Conservation (phyloP, 176 grass and related monocot genomes). For the Hordeum marinum region DNA sequence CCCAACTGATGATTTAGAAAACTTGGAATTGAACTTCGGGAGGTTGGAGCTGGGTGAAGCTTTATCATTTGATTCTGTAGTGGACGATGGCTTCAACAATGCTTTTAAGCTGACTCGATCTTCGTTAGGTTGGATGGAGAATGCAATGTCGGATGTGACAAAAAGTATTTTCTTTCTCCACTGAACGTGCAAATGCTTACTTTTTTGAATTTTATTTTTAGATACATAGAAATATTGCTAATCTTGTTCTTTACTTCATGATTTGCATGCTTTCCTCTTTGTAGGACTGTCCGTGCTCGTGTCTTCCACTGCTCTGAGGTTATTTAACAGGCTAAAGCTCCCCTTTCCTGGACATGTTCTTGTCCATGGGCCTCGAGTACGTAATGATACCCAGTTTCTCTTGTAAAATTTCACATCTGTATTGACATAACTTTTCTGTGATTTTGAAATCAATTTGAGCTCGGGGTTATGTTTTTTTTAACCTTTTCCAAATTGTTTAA, state of each 20-base stretch:
- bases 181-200: not conserved
- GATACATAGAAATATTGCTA: not conserved
- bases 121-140: conserved; percentile 92
- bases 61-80: conserved; percentile 46
- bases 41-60: conserved; percentile 73
- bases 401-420: conserved; percentile 9
- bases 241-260: conserved; percentile 6
- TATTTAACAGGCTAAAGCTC: conserved; percentile 50
- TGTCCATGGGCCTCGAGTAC: conserved; percentile 85
- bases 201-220: not conserved
- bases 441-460: conserved; percentile 12
- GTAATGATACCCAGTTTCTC: conserved; percentile 42
- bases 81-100: conserved; percentile 39
- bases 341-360: conserved; percentile 80
- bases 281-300: conserved; percentile 77
- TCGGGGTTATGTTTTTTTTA: not conserved
- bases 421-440: not conserved
- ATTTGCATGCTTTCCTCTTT: conserved; percentile 27
- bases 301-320: conserved; percentile 56
- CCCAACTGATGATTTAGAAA: conserved; percentile 36
- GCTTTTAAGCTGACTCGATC: conserved; percentile 48
- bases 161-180: conserved; percentile 49
- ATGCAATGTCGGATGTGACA: conserved; percentile 70
- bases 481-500: not conserved
- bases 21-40: conserved; percentile 45